Conservation (phyloP, 169 alveolate genomes). For the Perkinsus olseni region DNA sequence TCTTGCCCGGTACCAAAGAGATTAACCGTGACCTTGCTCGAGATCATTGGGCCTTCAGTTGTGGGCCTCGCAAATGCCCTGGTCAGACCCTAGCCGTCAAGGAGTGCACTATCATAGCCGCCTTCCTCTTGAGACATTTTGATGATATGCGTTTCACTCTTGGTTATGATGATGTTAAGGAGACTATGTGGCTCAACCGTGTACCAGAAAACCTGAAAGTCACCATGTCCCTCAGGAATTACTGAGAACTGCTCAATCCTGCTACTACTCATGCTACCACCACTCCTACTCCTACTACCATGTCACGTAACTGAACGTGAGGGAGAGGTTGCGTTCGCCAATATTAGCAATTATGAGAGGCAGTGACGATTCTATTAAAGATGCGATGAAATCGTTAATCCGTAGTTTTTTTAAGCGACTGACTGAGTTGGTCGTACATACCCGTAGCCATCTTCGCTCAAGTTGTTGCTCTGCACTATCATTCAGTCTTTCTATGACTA, state of each 20-base stretch:
- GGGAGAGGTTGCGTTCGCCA: too few species aligned
- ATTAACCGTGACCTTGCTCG: not conserved
- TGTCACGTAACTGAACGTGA: too few species aligned
- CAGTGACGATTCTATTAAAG: too few species aligned
- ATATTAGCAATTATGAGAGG: too few species aligned
- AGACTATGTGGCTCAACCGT: not conserved
- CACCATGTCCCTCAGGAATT: not conserved
- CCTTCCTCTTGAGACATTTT: not conserved
- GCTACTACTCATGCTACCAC: too few species aligned
- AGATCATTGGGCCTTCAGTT: not conserved
- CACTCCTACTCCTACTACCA: too few species aligned
- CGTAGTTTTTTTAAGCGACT: too few species aligned
- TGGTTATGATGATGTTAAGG: not conserved
- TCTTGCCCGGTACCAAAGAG: not conserved
- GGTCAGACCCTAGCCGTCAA: not conserved
- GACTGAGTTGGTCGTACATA: too few species aligned
- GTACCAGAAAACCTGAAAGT: not conserved
- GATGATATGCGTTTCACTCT: not conserved
- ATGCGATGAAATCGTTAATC: too few species aligned
- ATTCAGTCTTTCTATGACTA: too few species aligned
- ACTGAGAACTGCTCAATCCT: not conserved
- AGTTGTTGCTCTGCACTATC: too few species aligned
- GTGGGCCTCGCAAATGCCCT: not conserved
- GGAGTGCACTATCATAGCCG: not conserved
- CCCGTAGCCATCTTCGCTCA: too few species aligned